A percentile compares a stretch with the other conserved stretches of the same genome.
Evolutionary conservation across 768 basidiomycete genomes (phyloP).

Genomic region (Auricularia auricula-judae): DNA sequence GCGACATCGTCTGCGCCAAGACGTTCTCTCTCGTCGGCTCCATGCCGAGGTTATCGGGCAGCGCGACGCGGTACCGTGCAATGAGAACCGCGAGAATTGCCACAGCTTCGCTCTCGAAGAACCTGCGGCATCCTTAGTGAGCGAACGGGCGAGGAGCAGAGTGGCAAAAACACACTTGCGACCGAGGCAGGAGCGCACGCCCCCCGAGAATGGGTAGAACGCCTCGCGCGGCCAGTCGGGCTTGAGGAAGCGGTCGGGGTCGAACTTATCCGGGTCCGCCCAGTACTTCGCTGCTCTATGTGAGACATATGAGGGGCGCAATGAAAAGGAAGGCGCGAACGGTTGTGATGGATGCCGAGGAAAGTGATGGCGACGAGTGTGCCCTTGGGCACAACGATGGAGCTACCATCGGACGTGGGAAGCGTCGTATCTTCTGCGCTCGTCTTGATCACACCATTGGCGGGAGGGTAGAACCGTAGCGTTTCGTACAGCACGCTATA

Average conservation of each 20-base stretch:
- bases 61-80: not conserved
- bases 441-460: constrained; percentile 15
- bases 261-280: constrained; percentile 39
- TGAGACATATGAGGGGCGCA: not conserved
- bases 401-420: not conserved
- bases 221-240: constrained; percentile 42
- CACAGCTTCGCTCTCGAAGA: not conserved
- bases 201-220: constrained; percentile 40
- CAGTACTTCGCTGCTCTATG: constrained; percentile 39
- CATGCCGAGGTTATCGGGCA: not conserved
- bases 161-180: not conserved
- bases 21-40: not conserved
- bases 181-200: constrained; percentile 10
- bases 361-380: not conserved
- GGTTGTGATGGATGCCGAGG: constrained; percentile 3
- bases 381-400: constrained; percentile 2
- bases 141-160: not conserved
- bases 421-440: constrained; percentile 16
- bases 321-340: not conserved
- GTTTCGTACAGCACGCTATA: constrained; percentile 40
- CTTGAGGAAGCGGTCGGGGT: constrained; percentile 36
- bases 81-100: not conserved
- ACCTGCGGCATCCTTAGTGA: not conserved
- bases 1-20: not conserved
- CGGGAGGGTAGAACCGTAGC: constrained; percentile 33